phyloP scores from a whole-genome alignment of 1,284 basidiomycete species.

The Entoloma clypeatum region DNA sequence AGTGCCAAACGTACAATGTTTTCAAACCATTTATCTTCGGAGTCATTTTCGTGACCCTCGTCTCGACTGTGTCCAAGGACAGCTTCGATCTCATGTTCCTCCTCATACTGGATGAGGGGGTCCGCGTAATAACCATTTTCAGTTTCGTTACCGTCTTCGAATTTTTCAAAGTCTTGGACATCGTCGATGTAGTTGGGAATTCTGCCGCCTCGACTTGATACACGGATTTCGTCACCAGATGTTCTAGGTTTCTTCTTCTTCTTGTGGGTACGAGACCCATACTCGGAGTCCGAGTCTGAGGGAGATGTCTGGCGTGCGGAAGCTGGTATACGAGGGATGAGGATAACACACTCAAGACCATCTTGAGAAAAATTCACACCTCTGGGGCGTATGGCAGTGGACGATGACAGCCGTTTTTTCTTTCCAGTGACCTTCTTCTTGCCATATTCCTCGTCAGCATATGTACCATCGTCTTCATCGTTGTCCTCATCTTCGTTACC shows the following conservation, averaged over 20 bases:
- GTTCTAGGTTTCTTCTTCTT: conserved; percentile 66
- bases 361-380: conserved; percentile 38
- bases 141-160: conserved; percentile 59
- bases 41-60: conserved; percentile 72
- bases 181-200: conserved; percentile 86
- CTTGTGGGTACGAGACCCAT: conserved; percentile 82
- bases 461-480: conserved; percentile 69
- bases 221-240: conserved; percentile 66
- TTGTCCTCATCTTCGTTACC: conserved; percentile 52
- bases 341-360: conserved; percentile 13
- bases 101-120: conserved; percentile 49
- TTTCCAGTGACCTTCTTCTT: conserved; percentile 65
- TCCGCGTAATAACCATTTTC: conserved; percentile 51
- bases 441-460: conserved; percentile 71
- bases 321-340: conserved; percentile 28
- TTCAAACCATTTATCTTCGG: conserved; percentile 76
- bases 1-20: conserved; percentile 65
- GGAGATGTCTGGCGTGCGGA: conserved; percentile 46
- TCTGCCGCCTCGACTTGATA: conserved; percentile 77
- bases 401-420: conserved; percentile 53
- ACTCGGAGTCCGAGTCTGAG: conserved; percentile 86
- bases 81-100: conserved; percentile 87
- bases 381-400: conserved; percentile 52
- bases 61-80: conserved; percentile 82
- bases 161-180: conserved; percentile 76